Evolutionary conservation across 164 flowering plant species (phyloP).

Genomic region (Stephania cephalantha): DNA sequence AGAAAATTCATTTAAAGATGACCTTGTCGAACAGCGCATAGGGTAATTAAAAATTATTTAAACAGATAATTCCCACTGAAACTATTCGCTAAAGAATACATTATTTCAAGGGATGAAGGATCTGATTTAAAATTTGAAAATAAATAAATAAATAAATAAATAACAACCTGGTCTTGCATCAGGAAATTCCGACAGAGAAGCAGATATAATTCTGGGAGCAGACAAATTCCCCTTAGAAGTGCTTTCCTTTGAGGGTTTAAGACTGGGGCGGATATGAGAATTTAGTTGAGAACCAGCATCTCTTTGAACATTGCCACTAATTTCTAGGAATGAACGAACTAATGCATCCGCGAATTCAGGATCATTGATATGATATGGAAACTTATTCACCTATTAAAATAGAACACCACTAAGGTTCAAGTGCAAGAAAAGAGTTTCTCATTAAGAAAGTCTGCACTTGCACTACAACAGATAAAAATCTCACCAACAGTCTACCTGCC

Average conservation of each 20-base stretch:
- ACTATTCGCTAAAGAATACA: background rate
- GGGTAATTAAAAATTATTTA: too few relatives aligned
- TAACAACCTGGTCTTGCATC: slow-evolving; percentile 75
- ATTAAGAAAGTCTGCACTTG: background rate
- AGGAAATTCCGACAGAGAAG: slow-evolving; percentile 54
- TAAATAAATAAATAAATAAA: background rate
- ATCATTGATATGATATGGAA: slow-evolving; percentile 83
- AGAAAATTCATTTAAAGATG: too few relatives aligned
- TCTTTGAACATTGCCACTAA: slow-evolving; percentile 24
- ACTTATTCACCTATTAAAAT: slow-evolving; percentile 46
- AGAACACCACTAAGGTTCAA: slow-evolving; percentile 7
- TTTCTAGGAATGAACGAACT: slow-evolving; percentile 72
- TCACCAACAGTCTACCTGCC: slow-evolving; percentile 45
- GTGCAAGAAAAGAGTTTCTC: slow-evolving; percentile 5
- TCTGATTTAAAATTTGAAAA: background rate
- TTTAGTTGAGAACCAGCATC: slow-evolving; percentile 16
- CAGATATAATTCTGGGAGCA: slow-evolving; percentile 20
- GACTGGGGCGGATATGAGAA: slow-evolving; percentile 16
- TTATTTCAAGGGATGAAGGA: background rate
- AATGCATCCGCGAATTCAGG: slow-evolving; percentile 64
- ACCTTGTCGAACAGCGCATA: too few relatives aligned
- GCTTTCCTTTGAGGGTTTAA: slow-evolving; percentile 25
- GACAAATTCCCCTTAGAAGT: slow-evolving; percentile 14
- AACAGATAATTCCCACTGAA: background rate
- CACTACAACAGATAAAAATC: background rate